Evolutionary conservation across 2,329 filamentous ascomycete genomes (phyloP).

Genomic region (Leptographium radiaticola): DNA sequence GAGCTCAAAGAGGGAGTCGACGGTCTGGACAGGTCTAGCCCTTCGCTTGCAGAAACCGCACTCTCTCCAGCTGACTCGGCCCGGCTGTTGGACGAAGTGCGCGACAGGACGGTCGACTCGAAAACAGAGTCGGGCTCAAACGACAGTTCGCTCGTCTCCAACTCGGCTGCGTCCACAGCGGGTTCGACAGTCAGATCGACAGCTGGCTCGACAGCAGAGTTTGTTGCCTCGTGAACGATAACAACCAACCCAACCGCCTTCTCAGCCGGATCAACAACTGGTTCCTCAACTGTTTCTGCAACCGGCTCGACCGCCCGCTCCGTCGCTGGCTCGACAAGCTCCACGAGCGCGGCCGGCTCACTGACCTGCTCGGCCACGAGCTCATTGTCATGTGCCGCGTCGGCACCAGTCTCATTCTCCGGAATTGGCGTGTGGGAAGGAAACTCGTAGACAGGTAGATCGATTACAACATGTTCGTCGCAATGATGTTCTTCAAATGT

Average conservation of each 20-base stretch:
- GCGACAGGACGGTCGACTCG: background rate
- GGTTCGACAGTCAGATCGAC: background rate
- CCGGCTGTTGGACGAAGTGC: too few relatives aligned
- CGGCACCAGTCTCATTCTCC: background rate
- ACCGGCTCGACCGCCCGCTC: background rate
- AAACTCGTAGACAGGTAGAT: background rate
- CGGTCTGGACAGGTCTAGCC: slow-evolving; percentile 8
- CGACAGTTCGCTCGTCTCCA: background rate
- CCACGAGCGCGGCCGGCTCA: background rate
- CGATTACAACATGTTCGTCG: background rate
- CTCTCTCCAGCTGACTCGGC: background rate
- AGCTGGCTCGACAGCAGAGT: background rate
- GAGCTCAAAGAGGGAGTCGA: slow-evolving; percentile 19
- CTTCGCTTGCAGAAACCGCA: background rate
- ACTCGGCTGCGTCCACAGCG: background rate
- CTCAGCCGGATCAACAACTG: background rate
- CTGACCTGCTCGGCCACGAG: background rate
- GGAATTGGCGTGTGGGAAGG: background rate
- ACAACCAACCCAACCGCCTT: background rate
- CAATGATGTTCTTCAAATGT: background rate
- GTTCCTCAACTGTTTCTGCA: background rate
- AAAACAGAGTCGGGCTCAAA: background rate
- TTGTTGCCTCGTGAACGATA: background rate
- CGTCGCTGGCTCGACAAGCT: background rate
- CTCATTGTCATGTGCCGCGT: background rate